Evolutionary conservation across 2,329 filamentous ascomycete species (phyloP).

Genomic region (Paecilomyces niveus): DNA sequence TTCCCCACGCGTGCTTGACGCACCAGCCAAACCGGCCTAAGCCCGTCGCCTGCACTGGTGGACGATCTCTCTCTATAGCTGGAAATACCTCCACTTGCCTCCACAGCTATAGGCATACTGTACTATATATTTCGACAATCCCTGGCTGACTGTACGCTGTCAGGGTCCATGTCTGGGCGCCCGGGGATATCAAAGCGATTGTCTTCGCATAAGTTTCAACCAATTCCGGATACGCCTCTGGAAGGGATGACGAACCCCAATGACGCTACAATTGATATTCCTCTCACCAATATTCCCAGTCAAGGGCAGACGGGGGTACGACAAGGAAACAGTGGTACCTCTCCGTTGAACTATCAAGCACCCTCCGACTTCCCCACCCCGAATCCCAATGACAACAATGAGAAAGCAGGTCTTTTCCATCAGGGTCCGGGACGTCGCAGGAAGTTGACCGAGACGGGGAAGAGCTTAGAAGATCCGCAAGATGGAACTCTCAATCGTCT

Average conservation of each 20-base stretch:
- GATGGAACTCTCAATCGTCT: constrained; percentile 52
- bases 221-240: constrained; percentile 25
- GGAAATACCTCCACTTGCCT: neutral
- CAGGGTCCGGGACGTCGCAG: constrained; percentile 25
- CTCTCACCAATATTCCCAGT: constrained; percentile 49
- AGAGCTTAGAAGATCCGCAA: constrained; percentile 35
- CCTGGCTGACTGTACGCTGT: neutral
- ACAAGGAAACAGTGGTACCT: constrained; percentile 27
- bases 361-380: constrained; percentile 11
- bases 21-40: neutral
- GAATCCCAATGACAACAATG: constrained; percentile 19
- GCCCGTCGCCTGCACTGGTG: neutral
- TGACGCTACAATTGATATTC: constrained; percentile 55
- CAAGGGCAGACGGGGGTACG: constrained; percentile 40
- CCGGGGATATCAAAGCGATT: constrained; percentile 26
- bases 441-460: constrained; percentile 18
- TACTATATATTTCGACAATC: neutral
- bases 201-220: constrained; percentile 40
- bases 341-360: constrained; percentile 23
- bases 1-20: neutral
- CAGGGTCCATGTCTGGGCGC: neutral
- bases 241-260: constrained; percentile 41
- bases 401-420: constrained; percentile 21
- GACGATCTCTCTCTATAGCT: neutral
- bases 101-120: neutral